Evolutionary conservation across 179 eudicot genomes (phyloP), one percentile per base, ranked within the genome.

Genomic region (Gypsophila paniculata): DNA sequence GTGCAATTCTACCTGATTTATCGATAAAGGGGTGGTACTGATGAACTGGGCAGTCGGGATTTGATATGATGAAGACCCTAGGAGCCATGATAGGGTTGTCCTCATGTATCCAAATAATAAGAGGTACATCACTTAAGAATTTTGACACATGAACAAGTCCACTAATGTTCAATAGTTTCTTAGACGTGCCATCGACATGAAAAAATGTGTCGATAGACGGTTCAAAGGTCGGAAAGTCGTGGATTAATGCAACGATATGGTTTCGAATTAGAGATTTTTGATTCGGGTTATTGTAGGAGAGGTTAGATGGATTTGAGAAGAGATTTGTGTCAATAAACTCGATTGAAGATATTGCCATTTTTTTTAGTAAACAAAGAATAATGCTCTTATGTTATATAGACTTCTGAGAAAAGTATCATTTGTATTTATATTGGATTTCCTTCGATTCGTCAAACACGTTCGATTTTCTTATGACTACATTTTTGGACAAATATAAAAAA

Each of bases 91-190:
- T 36, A 29, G 90, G 90, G 71, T 85, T 82, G 3, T 75, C 49
- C 25, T 85, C 84, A 58, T 86, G 88, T 0, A 85, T 8, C 90
- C 90, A 86, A 9, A 86, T 85, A 26, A 74, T 61, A 26, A 86
- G 5, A 1, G 78, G 81, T 14, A 85, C 68, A 0, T 75, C 69
- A 59, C 71, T 78, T 7, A 74, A 46, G 32, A 63, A 72, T 2
- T 29, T 54, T 6, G 85, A 73, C 58, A 26, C 70, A 13, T 38
- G 64, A 69, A 75, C 42, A 62, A 75, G 65, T 14, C 78, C 78
- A 19, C 15, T 62, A 18, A 75, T 19, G 65, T 75, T 69, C 1
- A 75, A 5, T 46, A 75, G 70, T 2, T 52, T 54, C 65, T 25
- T 63, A 19, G 70, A 36, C 0, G 64, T 64, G 18, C 78, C 78